A percentile compares a stretch with the other conserved stretches of the same genome.
phyloP scores from a whole-genome alignment of 192 early-diverging fungal species.

The Umbelopsis isabellina region DNA sequence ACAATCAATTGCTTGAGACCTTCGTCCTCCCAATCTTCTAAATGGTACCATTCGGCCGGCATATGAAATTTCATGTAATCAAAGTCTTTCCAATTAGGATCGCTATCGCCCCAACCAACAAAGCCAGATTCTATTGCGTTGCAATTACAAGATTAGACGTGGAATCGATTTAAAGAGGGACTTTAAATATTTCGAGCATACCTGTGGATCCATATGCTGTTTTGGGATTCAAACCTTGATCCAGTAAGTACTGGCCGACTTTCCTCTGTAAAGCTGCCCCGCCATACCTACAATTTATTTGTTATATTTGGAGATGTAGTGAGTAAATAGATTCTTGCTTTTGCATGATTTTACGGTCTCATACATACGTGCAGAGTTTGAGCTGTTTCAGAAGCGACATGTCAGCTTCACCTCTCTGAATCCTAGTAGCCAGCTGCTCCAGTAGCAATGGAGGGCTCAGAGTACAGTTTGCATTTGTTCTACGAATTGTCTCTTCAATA shows the following conservation, averaged over 20 bases:
- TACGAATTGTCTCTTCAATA: not conserved
- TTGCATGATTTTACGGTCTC: not conserved
- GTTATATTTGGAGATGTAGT: not conserved
- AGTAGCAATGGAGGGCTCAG: not conserved
- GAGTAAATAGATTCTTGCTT: not conserved
- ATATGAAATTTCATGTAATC: not conserved
- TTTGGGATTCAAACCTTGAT: slow-evolving; percentile 10
- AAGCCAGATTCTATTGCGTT: slow-evolving; percentile 1
- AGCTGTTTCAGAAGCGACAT: not conserved
- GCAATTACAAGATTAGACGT: not conserved
- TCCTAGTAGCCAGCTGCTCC: not conserved
- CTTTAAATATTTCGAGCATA: not conserved
- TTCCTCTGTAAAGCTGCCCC: slow-evolving; percentile 24
- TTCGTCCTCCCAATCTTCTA: not conserved
- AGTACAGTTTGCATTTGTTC: not conserved
- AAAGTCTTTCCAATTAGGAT: slow-evolving; percentile 11
- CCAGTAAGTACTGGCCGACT: slow-evolving; percentile 2
- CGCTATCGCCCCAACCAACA: not conserved
- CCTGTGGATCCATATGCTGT: slow-evolving; percentile 22
- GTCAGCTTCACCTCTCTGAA: not conserved
- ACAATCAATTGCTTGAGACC: slow-evolving; percentile 24
- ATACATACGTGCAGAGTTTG: not conserved
- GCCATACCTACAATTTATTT: not conserved
- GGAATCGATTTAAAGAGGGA: not conserved
- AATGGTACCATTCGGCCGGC: not conserved